Percentiles rank a stretch among this genome's conserved stretches.
These are phyloP conservation scores for Fusarium floridanum DNA, from an alignment of 2,329 filamentous ascomycete species.

Conservation along the genomic window DNA sequence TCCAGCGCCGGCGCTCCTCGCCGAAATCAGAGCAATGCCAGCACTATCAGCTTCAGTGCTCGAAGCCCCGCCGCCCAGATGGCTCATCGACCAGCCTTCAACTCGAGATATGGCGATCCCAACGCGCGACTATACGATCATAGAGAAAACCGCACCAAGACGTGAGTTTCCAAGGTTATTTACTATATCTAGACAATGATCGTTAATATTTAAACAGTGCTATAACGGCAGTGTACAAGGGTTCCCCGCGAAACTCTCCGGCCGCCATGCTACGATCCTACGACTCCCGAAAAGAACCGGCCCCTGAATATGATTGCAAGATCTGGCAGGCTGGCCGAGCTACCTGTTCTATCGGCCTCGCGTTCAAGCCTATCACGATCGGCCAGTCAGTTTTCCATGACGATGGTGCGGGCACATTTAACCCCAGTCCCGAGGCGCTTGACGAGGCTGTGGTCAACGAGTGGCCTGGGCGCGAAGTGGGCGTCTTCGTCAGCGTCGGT, in stretches of 20 bases:
- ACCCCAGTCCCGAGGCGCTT: conserved; percentile 85
- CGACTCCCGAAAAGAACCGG: conserved; percentile 91
- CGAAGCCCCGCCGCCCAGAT: conserved; percentile 71
- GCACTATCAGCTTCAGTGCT: conserved; percentile 83
- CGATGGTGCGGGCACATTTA: conserved; percentile 91
- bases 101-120: conserved; percentile 79
- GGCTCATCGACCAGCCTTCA: conserved; percentile 63
- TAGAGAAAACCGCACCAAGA: conserved; percentile 88
- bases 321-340: conserved; percentile 98
- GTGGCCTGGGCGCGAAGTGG: conserved; percentile 93
- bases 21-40: conserved; percentile 82
- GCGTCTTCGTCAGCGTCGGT: conserved; percentile 93
- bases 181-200: background rate
- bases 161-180: conserved; percentile 67
- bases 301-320: conserved; percentile 91
- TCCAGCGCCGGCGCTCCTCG: conserved; percentile 62
- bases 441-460: conserved; percentile 94
- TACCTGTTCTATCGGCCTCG: conserved; percentile 90
- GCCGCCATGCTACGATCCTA: conserved; percentile 90
- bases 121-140: conserved; percentile 90
- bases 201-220: conserved; percentile 67
- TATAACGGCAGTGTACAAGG: conserved; percentile 91
- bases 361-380: conserved; percentile 95
- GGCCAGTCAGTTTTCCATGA: conserved; percentile 96
- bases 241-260: conserved; percentile 75